These are phyloP conservation scores for Ganoderma lucidum DNA, from an alignment of 1,284 basidiomycete species.

Conservation along the genomic window DNA sequence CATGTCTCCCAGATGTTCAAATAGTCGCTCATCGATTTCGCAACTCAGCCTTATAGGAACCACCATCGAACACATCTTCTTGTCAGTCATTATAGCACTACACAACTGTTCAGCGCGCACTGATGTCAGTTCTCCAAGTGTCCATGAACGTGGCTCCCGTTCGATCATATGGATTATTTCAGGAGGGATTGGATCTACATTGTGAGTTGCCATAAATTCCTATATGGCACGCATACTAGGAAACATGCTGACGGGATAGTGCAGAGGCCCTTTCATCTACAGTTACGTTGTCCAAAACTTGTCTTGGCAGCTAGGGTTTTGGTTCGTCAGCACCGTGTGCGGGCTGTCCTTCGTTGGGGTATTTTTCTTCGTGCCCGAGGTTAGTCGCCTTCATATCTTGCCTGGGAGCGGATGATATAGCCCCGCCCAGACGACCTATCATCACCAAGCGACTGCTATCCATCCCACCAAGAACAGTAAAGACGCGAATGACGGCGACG, in stretches of 20 bases:
- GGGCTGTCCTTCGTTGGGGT: constrained; percentile 45
- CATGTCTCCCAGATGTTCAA: background rate
- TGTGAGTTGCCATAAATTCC: constrained; percentile 38
- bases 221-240: background rate
- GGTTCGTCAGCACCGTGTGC: constrained; percentile 51
- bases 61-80: constrained; percentile 53
- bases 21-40: background rate
- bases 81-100: constrained; percentile 33
- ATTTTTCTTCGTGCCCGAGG: constrained; percentile 55
- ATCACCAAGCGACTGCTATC: too few species aligned
- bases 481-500: too few species aligned
- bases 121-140: constrained; percentile 34
- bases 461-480: too few species aligned
- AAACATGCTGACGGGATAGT: constrained; percentile 1
- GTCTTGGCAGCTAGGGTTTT: constrained; percentile 52
- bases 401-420: too few species aligned
- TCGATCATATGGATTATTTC: constrained; percentile 51
- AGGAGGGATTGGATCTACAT: constrained; percentile 46
- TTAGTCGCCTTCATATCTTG: constrained; percentile 12
- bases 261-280: constrained; percentile 42
- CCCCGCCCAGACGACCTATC: too few species aligned
- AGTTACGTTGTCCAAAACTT: constrained; percentile 52
- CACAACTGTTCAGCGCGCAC: background rate
- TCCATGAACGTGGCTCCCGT: constrained; percentile 53
- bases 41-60: constrained; percentile 47